Evolutionary conservation across 495 filamentous ascomycete genomes (phyloP), one percentile per base, ranked within the genome.

Genomic region (Corynascus novoguineensis): DNA sequence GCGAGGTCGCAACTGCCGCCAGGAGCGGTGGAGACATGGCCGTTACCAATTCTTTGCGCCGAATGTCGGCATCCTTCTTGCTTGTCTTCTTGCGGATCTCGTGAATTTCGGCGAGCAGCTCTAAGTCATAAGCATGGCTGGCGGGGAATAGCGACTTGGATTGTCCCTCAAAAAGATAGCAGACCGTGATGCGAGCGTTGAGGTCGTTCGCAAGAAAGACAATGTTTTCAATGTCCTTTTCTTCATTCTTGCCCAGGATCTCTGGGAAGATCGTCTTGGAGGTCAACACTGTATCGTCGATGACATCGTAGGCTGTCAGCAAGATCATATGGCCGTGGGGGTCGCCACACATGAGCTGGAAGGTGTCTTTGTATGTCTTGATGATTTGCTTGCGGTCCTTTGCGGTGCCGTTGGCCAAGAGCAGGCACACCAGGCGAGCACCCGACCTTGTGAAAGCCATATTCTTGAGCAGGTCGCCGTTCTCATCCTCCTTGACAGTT

Each of bases 381-480:
- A 96, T 75, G 46, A 97, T 86, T 56, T 86, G 77, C 75, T 95
- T 95, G 57, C 93, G 86, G 70, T 97, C 95, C 75, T 97, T 97
- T 57, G 95, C 91, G 54, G 74, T 86, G 47, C 89, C 86, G 60
- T 93, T 79, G 19, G 95, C 90, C 29, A 99, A 73, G 24, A 86
- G 80, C 27, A 93, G 75, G 64, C 83, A 92, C 44, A 91, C 88
- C 29, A 99, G 73, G 27, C 86, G 80, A 28, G 91, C 82, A 12
- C 95, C 95, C 3, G 90, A 87, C 61, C 84, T 87, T 24, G 95
- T 97, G 77, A 97, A 99, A 21, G 91, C 92, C 71, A 99, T 79
- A 65, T 96, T 96, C 76, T 95, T 92, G 40, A 92, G 81, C 49
- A 96, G 72, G 68, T 96, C 90, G 41, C 88, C 86, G 52, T 87